Evolutionary conservation across 2,329 filamentous ascomycete species (phyloP).

Genomic region (Orbilia ellipsospora): DNA sequence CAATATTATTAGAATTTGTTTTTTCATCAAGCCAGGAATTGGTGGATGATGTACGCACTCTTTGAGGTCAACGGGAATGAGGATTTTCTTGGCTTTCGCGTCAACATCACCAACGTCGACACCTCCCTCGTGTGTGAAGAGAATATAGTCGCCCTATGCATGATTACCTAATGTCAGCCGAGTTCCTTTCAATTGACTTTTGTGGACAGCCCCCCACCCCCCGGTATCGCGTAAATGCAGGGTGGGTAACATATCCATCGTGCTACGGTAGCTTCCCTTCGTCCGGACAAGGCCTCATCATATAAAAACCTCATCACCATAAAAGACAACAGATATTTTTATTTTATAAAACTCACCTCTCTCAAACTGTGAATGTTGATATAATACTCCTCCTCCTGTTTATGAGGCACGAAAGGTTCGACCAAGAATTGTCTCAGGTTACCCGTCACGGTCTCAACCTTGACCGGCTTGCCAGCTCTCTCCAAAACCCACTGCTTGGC

Average conservation of each 20-base stretch:
- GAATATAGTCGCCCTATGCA: slow-evolving; percentile 94
- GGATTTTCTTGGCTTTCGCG: slow-evolving; percentile 96
- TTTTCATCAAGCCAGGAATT: neutral
- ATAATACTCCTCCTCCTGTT: slow-evolving; percentile 96
- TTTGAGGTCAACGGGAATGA: slow-evolving; percentile 93
- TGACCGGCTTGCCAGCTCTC: slow-evolving; percentile 88
- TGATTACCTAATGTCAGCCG: slow-evolving; percentile 9
- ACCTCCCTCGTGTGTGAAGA: slow-evolving; percentile 99
- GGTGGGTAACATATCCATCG: slow-evolving; percentile 12
- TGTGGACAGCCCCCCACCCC: slow-evolving; percentile 9
- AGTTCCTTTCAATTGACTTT: slow-evolving; percentile 11
- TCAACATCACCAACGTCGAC: slow-evolving; percentile 99
- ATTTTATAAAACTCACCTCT: slow-evolving; percentile 77
- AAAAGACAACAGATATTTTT: slow-evolving; percentile 53
- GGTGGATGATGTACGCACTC: slow-evolving; percentile 64
- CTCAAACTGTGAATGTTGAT: slow-evolving; percentile 99
- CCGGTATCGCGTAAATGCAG: slow-evolving; percentile 27
- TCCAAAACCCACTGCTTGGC: slow-evolving; percentile 93
- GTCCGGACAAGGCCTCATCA: slow-evolving; percentile 29
- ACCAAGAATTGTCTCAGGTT: slow-evolving; percentile 94
- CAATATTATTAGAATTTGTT: neutral
- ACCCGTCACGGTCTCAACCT: slow-evolving; percentile 91
- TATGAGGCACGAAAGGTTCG: slow-evolving; percentile 97
- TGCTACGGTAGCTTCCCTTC: slow-evolving; percentile 51
- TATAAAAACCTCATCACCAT: slow-evolving; percentile 28